Conservation (phyloP, 2,329 filamentous ascomycete species). For the Herpotrichia juniperi region DNA sequence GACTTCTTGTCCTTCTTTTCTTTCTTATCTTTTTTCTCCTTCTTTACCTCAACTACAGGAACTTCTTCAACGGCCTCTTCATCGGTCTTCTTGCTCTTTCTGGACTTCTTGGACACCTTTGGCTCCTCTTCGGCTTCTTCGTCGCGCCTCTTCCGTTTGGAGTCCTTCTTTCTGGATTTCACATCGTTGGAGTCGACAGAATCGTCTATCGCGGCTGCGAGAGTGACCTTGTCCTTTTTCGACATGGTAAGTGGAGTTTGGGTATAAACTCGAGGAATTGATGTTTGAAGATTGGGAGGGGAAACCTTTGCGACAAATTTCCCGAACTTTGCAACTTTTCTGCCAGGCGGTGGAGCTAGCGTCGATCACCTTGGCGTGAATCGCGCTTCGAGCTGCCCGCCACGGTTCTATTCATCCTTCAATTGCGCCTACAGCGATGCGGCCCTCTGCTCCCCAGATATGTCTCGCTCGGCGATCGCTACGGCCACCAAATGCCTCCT, state of each 20-base stretch:
- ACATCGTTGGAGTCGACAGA: conserved; percentile 2
- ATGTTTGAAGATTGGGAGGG: conserved; percentile 1
- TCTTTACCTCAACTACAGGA: conserved; percentile 8
- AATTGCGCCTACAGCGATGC: conserved; percentile 30
- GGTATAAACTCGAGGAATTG: not conserved
- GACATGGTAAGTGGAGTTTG: conserved; percentile 19
- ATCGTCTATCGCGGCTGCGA: not conserved
- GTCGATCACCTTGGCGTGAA: conserved; percentile 9
- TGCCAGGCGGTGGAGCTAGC: conserved; percentile 17
- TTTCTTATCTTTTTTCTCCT: conserved; percentile 32
- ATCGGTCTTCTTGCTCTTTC: conserved; percentile 38
- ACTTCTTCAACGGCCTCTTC: conserved; percentile 20
- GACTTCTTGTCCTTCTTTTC: conserved; percentile 12
- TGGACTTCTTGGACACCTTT: conserved; percentile 32
- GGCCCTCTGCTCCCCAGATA: conserved; percentile 27
- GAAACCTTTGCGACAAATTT: conserved; percentile 5
- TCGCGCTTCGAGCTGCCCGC: not conserved
- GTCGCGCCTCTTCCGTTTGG: conserved; percentile 42
- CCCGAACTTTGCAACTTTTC: conserved; percentile 16
- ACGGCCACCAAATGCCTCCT: conserved; percentile 22
- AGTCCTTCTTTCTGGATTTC: conserved; percentile 31
- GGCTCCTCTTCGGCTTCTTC: conserved; percentile 23
- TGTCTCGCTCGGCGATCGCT: conserved; percentile 31
- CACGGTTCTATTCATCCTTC: not conserved
- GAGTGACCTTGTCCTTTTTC: conserved; percentile 10